Base-by-base conservation (phyloP, 1,284 basidiomycete genomes). In the Ceratobasidium sp. region DNA sequence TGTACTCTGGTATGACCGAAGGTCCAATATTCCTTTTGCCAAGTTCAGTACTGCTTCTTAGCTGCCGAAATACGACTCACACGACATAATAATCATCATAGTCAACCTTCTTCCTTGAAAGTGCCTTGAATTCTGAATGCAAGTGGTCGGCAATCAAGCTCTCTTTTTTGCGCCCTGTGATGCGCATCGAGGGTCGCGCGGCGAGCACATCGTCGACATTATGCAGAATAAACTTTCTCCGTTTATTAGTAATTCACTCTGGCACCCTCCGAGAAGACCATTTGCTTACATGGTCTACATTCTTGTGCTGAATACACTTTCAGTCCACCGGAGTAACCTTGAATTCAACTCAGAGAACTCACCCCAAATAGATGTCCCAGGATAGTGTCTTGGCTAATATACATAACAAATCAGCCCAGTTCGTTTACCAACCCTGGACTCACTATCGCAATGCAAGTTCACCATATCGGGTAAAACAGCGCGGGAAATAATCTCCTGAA, bases 361-460 rank as follows among this genome's bases (percentile, higher is more conserved):
- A 89, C 89, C 72, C 95, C 95, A 74, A 86, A 98, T 42, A 96
- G 82, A 79, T 96, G 93, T 0, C 93, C 94, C 29, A 97, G 82
- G 72, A 97, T 91, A 6, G 92, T 95, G 77, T 96, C 94, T 78
- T 96, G 94, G 79, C 62, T 65, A 43, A 5, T 5, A 15, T 22
- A 32, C 34, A 38, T 2, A 38, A 8, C 10, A 25, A 64, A 22
- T 17, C 47, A 31, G 17, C 20, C 5, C 13, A 29, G 22, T 15
- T 49, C 35, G 22, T 25, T 17, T 38, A 17, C 25, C 25, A 12
- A 8, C 17, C 20, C 2, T 38, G 12, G 7, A 38, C 62, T 65
- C 50, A 65, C 62, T 53, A 65, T 65, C 62, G 40, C 20, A 65
- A 45, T 6, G 62, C 62, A 31, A 64, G 35, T 40, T 96, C 92